phyloP scores from a whole-genome alignment of 2,329 filamentous ascomycete genomes.

The Cytospora paraplurivora region DNA sequence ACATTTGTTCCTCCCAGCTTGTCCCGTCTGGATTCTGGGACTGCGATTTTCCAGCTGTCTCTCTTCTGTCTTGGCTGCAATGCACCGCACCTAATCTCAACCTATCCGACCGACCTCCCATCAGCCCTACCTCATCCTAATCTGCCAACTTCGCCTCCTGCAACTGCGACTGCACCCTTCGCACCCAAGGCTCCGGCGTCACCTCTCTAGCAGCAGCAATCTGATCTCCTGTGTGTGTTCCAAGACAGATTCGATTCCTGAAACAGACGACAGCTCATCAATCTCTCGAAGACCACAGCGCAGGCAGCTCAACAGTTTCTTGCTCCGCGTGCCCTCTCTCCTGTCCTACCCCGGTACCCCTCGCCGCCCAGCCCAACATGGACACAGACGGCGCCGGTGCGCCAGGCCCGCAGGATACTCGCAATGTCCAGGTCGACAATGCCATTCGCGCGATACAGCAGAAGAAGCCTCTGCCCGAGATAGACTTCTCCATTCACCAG shows the following conservation, averaged over 20 bases:
- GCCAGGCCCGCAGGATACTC: conserved; percentile 46
- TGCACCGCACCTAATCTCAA: conserved; percentile 11
- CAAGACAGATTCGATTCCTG: background rate
- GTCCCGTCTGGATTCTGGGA: conserved; percentile 10
- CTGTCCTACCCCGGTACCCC: conserved; percentile 18
- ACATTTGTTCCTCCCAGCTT: conserved; percentile 13
- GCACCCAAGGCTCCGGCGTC: conserved; percentile 25
- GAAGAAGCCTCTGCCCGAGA: conserved; percentile 95
- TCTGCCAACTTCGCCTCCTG: conserved; percentile 27
- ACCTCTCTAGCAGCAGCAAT: conserved; percentile 6
- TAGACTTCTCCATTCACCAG: conserved; percentile 96
- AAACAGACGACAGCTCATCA: conserved; percentile 1
- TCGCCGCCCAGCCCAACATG: conserved; percentile 45
- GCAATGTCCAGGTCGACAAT: conserved; percentile 75
- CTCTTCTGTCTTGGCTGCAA: conserved; percentile 19
- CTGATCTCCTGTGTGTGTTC: conserved; percentile 4
- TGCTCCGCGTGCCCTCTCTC: conserved; percentile 12
- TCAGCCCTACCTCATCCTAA: conserved; percentile 34
- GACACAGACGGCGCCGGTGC: conserved; percentile 49
- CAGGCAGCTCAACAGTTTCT: conserved; percentile 1
- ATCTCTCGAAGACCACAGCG: background rate
- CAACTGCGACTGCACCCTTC: conserved; percentile 1
- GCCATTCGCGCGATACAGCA: conserved; percentile 88
- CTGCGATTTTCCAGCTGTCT: conserved; percentile 27
- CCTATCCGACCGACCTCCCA: conserved; percentile 18